Percentiles rank a stretch among this genome's conserved stretches.
phyloP scores from a whole-genome alignment of 306 rosid genomes.

The Geum urbanum region DNA sequence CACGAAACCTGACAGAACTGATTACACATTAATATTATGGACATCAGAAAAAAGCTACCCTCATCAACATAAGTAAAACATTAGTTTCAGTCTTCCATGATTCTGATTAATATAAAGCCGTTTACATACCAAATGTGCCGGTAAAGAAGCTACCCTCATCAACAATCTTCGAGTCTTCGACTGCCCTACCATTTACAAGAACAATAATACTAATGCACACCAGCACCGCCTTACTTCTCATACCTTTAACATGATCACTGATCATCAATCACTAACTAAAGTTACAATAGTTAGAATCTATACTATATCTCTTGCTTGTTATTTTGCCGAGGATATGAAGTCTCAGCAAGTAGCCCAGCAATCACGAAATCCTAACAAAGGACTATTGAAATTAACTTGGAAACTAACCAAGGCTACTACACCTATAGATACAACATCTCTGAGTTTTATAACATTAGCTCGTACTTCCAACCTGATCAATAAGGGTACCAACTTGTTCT shows the following conservation, averaged over 20 bases:
- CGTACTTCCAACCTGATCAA: constrained; percentile 39
- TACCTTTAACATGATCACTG: constrained; percentile 6
- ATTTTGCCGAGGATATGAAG: not conserved
- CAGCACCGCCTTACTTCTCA: constrained; percentile 9
- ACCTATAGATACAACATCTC: constrained; percentile 19
- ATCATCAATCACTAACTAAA: constrained; percentile 10
- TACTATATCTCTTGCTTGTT: constrained; percentile 15
- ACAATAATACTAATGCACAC: not conserved
- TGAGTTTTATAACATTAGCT: constrained; percentile 23
- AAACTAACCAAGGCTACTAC: constrained; percentile 10
- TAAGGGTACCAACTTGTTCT: constrained; percentile 49
- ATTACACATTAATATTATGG: not conserved
- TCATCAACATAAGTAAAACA: not conserved
- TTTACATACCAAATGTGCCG: constrained; percentile 2
- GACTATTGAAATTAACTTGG: constrained; percentile 3
- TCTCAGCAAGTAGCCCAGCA: constrained; percentile 12
- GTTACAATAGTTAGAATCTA: constrained; percentile 5
- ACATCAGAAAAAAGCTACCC: not conserved
- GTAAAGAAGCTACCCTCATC: not conserved
- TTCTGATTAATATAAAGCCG: not conserved
- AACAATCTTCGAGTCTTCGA: not conserved
- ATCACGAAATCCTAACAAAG: constrained; percentile 1
- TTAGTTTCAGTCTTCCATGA: not conserved
- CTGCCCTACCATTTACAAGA: not conserved
- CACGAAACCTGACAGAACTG: not conserved